phyloP scores from a whole-genome alignment of 2,329 filamentous ascomycete genomes.

The Sclerotinia subarctica region DNA sequence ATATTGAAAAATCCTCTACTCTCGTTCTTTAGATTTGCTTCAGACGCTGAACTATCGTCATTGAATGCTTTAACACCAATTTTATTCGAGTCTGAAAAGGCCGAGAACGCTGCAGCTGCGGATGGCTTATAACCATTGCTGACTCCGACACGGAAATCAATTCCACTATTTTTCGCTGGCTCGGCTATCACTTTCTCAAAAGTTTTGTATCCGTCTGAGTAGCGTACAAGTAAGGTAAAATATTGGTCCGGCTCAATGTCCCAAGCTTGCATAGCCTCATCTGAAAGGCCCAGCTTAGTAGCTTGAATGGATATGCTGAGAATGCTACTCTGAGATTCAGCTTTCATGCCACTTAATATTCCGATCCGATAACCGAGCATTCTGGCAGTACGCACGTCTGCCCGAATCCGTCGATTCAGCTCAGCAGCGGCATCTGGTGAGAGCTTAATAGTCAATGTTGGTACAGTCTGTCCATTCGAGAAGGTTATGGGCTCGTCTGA shows the following conservation, averaged over 20 bases:
- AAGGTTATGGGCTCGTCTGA: constrained; percentile 25
- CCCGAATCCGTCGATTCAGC: constrained; percentile 45
- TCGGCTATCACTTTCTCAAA: constrained; percentile 52
- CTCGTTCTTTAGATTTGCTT: background rate
- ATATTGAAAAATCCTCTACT: constrained; percentile 49
- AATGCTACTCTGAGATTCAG: constrained; percentile 44
- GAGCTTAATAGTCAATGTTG: constrained; percentile 20
- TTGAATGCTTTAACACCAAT: constrained; percentile 23
- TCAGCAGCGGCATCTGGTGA: constrained; percentile 23
- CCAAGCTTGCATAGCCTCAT: constrained; percentile 77
- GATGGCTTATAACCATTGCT: constrained; percentile 72
- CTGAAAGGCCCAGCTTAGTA: constrained; percentile 66
- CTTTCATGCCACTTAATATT: constrained; percentile 50
- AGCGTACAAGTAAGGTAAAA: constrained; percentile 68
- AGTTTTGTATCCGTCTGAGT: constrained; percentile 57
- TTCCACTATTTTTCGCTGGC: constrained; percentile 40
- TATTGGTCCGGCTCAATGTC: constrained; percentile 64
- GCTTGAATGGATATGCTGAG: constrained; percentile 68
- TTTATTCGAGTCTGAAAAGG: constrained; percentile 37
- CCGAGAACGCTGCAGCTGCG: constrained; percentile 40
- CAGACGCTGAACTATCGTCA: background rate
- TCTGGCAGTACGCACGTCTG: constrained; percentile 60
- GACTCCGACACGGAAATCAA: constrained; percentile 67
- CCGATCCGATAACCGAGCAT: constrained; percentile 69
- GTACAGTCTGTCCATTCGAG: background rate